phyloP scores from a whole-genome alignment of 2,329 filamentous ascomycete genomes.

The Pestalotiopsis sp. region DNA sequence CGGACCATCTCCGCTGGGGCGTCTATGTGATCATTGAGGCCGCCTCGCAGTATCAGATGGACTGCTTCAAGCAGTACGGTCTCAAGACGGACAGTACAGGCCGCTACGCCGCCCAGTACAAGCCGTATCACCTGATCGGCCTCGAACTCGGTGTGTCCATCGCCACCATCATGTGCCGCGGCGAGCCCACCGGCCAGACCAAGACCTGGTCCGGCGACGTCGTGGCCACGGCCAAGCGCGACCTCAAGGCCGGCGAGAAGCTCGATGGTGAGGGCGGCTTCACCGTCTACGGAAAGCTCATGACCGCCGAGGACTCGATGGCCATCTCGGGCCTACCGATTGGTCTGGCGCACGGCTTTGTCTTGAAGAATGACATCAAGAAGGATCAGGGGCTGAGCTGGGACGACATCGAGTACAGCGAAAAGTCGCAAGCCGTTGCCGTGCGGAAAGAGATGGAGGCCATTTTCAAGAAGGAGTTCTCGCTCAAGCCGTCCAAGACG shows the following conservation, averaged over 20 bases:
- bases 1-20: slow-evolving; percentile 44
- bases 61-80: slow-evolving; percentile 48
- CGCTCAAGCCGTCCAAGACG: slow-evolving; percentile 13
- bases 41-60: slow-evolving; percentile 41
- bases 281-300: slow-evolving; percentile 47
- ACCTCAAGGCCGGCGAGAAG: slow-evolving; percentile 46
- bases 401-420: slow-evolving; percentile 46
- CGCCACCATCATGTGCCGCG: slow-evolving; percentile 46
- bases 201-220: slow-evolving; percentile 46
- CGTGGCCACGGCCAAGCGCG: slow-evolving; percentile 48
- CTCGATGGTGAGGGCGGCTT: slow-evolving; percentile 48
- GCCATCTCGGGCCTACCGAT: slow-evolving; percentile 44
- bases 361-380: slow-evolving; percentile 42
- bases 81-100: slow-evolving; percentile 44
- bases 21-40: slow-evolving; percentile 49
- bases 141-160: slow-evolving; percentile 47
- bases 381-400: slow-evolving; percentile 46
- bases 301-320: slow-evolving; percentile 42
- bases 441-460: slow-evolving; percentile 47
- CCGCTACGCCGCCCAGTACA: slow-evolving; percentile 46
- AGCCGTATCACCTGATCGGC: slow-evolving; percentile 50
- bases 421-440: slow-evolving; percentile 39
- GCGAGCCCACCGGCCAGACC: slow-evolving; percentile 48
- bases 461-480: slow-evolving; percentile 34
- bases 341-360: slow-evolving; percentile 44